phyloP scores from a whole-genome alignment of 495 filamentous ascomycete genomes.

The Penicillium maclennaniae region DNA sequence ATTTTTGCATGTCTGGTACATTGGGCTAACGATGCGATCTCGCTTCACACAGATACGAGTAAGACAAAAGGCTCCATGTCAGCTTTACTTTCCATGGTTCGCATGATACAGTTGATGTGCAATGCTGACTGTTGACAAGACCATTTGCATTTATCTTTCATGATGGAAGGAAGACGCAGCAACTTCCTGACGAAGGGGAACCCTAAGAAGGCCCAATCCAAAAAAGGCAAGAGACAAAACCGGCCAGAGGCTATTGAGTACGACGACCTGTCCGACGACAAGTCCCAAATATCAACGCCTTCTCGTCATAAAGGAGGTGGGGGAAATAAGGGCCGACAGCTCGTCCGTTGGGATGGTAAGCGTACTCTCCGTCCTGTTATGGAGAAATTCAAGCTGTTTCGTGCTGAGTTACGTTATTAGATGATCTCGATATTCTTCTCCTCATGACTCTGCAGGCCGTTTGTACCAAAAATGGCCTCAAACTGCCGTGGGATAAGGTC shows the following conservation, averaged over 20 bases:
- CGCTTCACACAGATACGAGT: too few relatives aligned
- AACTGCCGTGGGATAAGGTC: constrained; percentile 40
- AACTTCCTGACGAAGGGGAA: not conserved
- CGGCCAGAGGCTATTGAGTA: too few relatives aligned
- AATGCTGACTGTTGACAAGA: not conserved
- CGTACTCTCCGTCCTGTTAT: not conserved
- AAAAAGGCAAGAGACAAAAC: not conserved
- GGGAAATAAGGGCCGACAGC: constrained; percentile 20
- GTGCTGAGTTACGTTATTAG: constrained; percentile 22
- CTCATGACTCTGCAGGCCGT: constrained; percentile 41
- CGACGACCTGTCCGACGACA: too few relatives aligned
- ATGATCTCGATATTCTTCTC: constrained; percentile 38
- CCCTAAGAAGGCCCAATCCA: not conserved
- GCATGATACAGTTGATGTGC: not conserved
- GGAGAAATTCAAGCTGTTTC: not conserved
- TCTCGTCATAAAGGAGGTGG: too few relatives aligned
- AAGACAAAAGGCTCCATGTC: too few relatives aligned
- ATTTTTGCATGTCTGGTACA: too few relatives aligned
- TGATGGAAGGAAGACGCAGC: not conserved
- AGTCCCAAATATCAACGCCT: too few relatives aligned
- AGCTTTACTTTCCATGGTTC: not conserved
- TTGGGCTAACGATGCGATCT: too few relatives aligned
- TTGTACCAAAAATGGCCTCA: constrained; percentile 33
- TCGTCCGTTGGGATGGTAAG: constrained; percentile 48
- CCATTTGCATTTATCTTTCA: not conserved